Evolutionary conservation across 2,329 filamentous ascomycete genomes (phyloP).

Genomic region (Apiospora phragmitis): DNA sequence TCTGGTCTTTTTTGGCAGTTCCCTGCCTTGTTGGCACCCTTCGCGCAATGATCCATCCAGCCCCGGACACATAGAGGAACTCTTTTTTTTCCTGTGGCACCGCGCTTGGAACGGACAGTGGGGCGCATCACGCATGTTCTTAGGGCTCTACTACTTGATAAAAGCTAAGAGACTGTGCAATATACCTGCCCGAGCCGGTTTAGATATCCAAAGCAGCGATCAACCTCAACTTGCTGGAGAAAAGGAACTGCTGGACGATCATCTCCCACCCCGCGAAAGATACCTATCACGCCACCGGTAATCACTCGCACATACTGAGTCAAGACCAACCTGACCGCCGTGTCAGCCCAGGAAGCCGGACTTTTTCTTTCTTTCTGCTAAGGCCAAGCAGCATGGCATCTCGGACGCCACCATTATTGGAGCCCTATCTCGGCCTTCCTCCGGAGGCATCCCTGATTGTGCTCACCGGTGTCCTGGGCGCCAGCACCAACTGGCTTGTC

Average conservation of each 20-base stretch:
- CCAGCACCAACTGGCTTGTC: slow-evolving; percentile 66
- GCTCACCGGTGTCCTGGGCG: slow-evolving; percentile 67
- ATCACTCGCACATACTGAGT: neutral
- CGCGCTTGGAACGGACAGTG: neutral
- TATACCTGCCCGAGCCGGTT: neutral
- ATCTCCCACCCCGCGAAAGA: neutral
- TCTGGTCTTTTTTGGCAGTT: neutral
- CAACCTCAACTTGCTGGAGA: neutral
- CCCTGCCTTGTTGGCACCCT: neutral
- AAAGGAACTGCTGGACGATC: neutral
- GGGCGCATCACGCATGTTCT: slow-evolving; percentile 3
- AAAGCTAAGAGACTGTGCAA: neutral
- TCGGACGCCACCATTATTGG: slow-evolving; percentile 62
- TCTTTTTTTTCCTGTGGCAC: slow-evolving; percentile 3
- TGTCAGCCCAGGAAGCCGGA: slow-evolving; percentile 2
- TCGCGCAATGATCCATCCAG: neutral
- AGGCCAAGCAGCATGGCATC: slow-evolving; percentile 39
- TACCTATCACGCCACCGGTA: neutral
- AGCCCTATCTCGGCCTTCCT: slow-evolving; percentile 62
- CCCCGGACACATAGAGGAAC: neutral
- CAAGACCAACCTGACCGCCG: slow-evolving; percentile 2
- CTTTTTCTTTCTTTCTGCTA: neutral
- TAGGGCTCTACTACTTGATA: slow-evolving; percentile 1
- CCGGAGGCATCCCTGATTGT: slow-evolving; percentile 61
- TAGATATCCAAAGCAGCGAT: neutral